Base-by-base conservation (phyloP, 2,329 filamentous ascomycete genomes). In the Epichloe sibirici region DNA sequence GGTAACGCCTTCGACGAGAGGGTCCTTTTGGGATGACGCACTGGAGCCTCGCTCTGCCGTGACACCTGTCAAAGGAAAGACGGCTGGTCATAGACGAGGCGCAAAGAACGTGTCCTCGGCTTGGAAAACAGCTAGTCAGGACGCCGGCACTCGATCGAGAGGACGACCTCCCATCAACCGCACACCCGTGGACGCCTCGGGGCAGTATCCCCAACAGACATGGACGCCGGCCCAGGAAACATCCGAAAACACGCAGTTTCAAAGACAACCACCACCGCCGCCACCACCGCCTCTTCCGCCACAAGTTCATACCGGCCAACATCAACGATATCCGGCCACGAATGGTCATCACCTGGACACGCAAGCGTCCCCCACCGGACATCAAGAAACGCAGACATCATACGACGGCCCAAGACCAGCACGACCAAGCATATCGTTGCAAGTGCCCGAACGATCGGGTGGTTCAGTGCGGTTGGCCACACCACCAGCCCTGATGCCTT, bases 31-130 rank as follows among this genome's bases (percentile, higher is more conserved):
- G 78, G 69, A 72, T n/a, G 76, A 79, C n/a, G 56, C 70, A 3
- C 55, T 65, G 46, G 85, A 88, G 57, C 85, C 87, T 9, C 82
- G 77, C 48, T 90, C 88, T 1, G 86, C 87, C 3, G 74, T 87
- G n/a, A 86, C 84, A 4, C 82, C 85, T 1, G 81, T 78, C 50
- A 83, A 75, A 56, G 67, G 70, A 2, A 74, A 78, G 54, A 67
- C 74, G 17, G 50, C 62, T 3, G 53, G 57, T 11, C 66, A 66
- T 52, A 79, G 88, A 4, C 86, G 94, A 64, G 90, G 90, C 0
- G 86, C 89, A 0, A 81, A 81, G 62, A 89, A 88, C 6, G 88
- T 95, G 0, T 95, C 90, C 1, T 95, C 90, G 9, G 90, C 90
- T 1, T 96, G 90, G 90, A 82, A 85, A 52, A 81, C 81, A 57